Percentiles rank a stretch among this genome's conserved stretches.
Evolutionary conservation across 2,329 filamentous ascomycete species (phyloP).

Genomic region (Botrytis porri): DNA sequence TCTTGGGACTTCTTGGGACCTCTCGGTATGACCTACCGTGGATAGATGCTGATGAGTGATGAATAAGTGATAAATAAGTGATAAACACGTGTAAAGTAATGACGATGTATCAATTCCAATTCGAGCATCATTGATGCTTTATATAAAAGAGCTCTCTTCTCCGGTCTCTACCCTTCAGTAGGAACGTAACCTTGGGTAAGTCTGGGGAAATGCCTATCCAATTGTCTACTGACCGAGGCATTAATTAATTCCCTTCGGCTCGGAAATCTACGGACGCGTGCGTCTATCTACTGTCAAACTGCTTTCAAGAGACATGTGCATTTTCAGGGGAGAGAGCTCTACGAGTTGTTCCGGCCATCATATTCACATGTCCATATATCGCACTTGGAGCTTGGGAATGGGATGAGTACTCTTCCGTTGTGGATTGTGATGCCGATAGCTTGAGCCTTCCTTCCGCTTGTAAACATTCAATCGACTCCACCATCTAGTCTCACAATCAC

Average conservation of each 20-base stretch:
- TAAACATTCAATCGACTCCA: not conserved
- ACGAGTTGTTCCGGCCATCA: not conserved
- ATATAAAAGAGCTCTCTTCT: not conserved
- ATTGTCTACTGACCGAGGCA: not conserved
- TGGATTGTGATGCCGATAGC: not conserved
- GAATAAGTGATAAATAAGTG: too few species aligned
- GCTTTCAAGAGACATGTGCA: not conserved
- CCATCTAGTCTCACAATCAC: not conserved
- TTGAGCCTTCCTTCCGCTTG: not conserved
- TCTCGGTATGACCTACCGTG: too few species aligned
- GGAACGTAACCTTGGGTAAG: not conserved
- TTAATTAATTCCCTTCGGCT: not conserved
- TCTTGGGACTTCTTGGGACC: conserved; percentile 1
- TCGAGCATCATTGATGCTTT: not conserved
- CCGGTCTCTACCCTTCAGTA: not conserved
- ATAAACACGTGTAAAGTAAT: not conserved
- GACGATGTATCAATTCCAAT: not conserved
- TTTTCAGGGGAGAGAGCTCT: not conserved
- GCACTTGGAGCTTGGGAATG: not conserved
- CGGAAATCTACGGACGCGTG: not conserved
- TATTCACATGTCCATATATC: not conserved
- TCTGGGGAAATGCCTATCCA: not conserved
- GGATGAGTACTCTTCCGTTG: not conserved
- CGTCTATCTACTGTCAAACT: not conserved
- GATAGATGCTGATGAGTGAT: too few species aligned